Base-by-base conservation (phyloP, 106 monocot species). In the Acanthochlamys bracteata region DNA sequence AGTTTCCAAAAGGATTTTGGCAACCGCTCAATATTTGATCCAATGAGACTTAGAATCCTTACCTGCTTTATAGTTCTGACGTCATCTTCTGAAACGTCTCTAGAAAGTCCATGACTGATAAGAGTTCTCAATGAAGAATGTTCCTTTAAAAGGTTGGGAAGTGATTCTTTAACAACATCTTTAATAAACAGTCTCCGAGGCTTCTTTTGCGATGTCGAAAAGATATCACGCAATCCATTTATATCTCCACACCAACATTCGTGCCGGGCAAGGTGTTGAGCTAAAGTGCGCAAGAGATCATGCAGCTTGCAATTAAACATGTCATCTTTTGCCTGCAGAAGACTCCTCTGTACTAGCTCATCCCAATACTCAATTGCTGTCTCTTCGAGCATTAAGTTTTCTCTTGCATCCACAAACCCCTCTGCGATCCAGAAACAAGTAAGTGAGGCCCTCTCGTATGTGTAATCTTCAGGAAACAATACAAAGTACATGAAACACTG, bases 401-500 rank as follows among this genome's bases (percentile, higher is more conserved):
- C 74, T 42, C 65, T 52, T 21, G 45, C 27, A 13, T 55, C 59
- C 24, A 83, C 33, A 22, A 79, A 75, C 0, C 79, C 75, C 22
- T 83, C 79, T 7, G 67, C 61, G 10, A 75, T 64, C 83, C 79
- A 83, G n/a, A n/a, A n/a, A n/a, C 24, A 63, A 26, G 22, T 43
- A 41, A 9, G 55, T 39, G 20, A 79, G 25, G 15, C n/a, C n/a
- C n/a, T 12, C 11, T 0, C 12, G 46, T 10, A 24, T 22, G 10
- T 24, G 66, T 26, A 19, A 12, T 64, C 61, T 17, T 41, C 46
- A 7, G 73, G 74, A 57, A 71, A 75, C 41, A 83, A 61, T 12
- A 68, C 71, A 41, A 67, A 75, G 21, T 79, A 79, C 7, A 83
- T 39, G 49, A 83, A 79, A 27, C 78, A 83, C 22, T 59, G 65